Percentiles rank a stretch among this genome's conserved stretches.
Evolutionary conservation across 2,329 filamentous ascomycete species (phyloP).

Genomic region (Verticillium zaregamsianum): DNA sequence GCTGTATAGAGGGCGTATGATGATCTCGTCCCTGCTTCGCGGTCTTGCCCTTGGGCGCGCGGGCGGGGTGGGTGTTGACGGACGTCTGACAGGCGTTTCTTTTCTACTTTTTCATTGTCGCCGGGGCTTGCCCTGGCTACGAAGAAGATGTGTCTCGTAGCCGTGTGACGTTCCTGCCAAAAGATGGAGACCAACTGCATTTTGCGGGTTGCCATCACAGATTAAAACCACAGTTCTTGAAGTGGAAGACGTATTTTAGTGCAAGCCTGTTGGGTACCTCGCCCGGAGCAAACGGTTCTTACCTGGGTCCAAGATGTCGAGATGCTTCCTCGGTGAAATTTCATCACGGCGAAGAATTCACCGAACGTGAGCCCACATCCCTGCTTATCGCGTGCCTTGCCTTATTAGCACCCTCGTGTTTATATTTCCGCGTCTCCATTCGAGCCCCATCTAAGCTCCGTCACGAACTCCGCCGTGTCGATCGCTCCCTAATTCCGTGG

Average conservation of each 20-base stretch:
- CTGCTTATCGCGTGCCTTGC: background rate
- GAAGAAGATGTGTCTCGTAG: slow-evolving; percentile 40
- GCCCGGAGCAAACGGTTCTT: too few species aligned
- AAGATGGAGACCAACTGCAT: background rate
- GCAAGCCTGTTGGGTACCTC: too few species aligned
- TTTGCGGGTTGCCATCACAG: too few species aligned
- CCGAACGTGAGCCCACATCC: background rate
- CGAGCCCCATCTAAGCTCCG: background rate
- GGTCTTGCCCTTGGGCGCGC: slow-evolving; percentile 74
- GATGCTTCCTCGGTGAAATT: too few species aligned
- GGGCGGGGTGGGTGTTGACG: slow-evolving; percentile 76
- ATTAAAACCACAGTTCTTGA: too few species aligned
- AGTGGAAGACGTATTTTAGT: too few species aligned
- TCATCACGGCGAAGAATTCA: too few species aligned
- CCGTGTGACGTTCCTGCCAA: background rate
- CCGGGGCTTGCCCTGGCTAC: slow-evolving; percentile 39
- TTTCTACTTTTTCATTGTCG: slow-evolving; percentile 52
- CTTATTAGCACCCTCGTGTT: background rate
- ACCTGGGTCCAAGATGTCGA: too few species aligned
- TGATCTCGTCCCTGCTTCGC: slow-evolving; percentile 80
- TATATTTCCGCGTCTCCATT: background rate
- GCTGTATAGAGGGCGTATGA: slow-evolving; percentile 84
- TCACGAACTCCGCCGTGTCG: background rate
- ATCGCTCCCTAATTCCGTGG: too few species aligned
- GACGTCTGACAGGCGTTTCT: slow-evolving; percentile 79